Base-by-base conservation (phyloP, 441 rosid genomes). In the Breynia disticha region DNA sequence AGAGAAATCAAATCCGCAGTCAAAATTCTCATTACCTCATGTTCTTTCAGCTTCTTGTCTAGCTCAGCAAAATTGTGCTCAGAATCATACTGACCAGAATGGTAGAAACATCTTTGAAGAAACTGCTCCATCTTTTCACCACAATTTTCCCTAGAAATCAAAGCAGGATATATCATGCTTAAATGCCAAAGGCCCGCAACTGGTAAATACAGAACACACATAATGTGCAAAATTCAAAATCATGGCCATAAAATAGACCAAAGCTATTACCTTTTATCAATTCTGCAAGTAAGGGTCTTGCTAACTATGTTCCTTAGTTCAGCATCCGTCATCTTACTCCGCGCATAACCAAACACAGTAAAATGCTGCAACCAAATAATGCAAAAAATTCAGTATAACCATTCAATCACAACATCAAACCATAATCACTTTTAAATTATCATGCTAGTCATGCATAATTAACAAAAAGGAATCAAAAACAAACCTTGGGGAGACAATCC, bases 301-400 rank as follows among this genome's bases (percentile, higher is more conserved):
- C 96, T 85, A 63, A 87, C 88, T 88, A 85, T 87, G 73, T 63
- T 70, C 67, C 98, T 73, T 54, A 90, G 90, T 62, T 90, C 93
- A 15, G 70, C 87, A 76, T 90, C 96, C 3, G 85, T 80, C 96
- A 90, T 90, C 74, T 83, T 87, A 68, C 95, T 90, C 69, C 98
- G 76, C 39, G 98, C 87, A 79, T 90, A 90, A 19, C 96, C 98
- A 16, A 59, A 85, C 43, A 90, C 70, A 4, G 96, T 87, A 69
- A 90, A 90, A 73, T 87, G 95, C 96, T 90, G 75, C 72, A 63
- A 69, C 42, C 59, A 20, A 57, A 53, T 14, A 57, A 68, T 24
- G 32, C n/a, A 24, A 24, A 24, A 24, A 3, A 55, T 43, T 9
- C 56, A 8, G 43, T 9, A 60, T 19, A 24, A 44, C 46, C 15